These are phyloP conservation scores for Blastobotrys chiropterorum DNA, from an alignment of 805 yeast species.

Conservation along the genomic window DNA sequence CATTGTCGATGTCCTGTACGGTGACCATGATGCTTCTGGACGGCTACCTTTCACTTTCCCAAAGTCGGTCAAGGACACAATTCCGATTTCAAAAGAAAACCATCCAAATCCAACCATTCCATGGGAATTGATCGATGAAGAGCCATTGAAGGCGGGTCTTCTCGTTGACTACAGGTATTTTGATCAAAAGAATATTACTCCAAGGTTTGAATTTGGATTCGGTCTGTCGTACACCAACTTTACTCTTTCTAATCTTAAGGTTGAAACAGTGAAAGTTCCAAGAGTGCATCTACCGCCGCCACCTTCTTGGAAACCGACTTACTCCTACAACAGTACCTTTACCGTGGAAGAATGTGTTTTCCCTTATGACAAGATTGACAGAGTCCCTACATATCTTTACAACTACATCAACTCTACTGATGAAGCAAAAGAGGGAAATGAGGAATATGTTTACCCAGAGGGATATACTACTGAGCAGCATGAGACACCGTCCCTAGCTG, in stretches of 20 bases:
- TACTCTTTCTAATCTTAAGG: conserved; percentile 8
- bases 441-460: conserved; percentile 32
- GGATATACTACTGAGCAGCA: conserved; percentile 32
- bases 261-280: not conserved
- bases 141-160: conserved; percentile 36
- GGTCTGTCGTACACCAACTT: conserved; percentile 51
- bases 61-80: conserved; percentile 42
- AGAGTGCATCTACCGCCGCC: not conserved
- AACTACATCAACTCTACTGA: no score
- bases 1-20: conserved; percentile 51
- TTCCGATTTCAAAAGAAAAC: no score
- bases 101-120: no score
- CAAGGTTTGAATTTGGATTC: conserved; percentile 56
- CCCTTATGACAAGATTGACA: conserved; percentile 32
- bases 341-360: not conserved
- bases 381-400: conserved; percentile 18
- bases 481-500: conserved; percentile 22
- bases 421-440: no score
- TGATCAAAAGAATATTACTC: conserved; percentile 49
- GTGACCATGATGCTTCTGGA: conserved; percentile 59
- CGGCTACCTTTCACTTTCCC: conserved; percentile 60
- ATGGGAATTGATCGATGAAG: conserved; percentile 19
- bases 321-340: not conserved
- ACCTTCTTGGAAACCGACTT: not conserved
- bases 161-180: conserved; percentile 52